Base-by-base conservation (phyloP, 164 flowering plant species). In the Aristolochia fimbriata region DNA sequence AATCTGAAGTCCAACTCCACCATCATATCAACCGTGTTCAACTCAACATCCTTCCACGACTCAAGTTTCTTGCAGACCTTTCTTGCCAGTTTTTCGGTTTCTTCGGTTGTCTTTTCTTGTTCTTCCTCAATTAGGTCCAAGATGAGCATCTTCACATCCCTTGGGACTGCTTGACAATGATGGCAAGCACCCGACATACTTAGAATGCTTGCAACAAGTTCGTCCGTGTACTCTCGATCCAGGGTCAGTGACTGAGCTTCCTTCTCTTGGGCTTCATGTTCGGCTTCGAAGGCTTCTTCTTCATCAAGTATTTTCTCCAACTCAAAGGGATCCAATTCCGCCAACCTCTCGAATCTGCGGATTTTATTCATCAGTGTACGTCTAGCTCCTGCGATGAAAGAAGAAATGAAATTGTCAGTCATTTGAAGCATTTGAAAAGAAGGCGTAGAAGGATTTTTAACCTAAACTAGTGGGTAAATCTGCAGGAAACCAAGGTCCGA, bases 21-120 rank as follows among this genome's bases (percentile, higher is more conserved):
- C 89, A 88, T 88, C 96, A 81, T 81, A 68, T 88, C 90, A 8
- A 84, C 80, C 30, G 87, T 86, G 77, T 80, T 77, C 1, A 75
- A 67, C 27, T 80, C 80, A 45, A 77, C 91, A 20, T 80, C 80
- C 62, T 77, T 79, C 87, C 85, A 90, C 14, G 76, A 74, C 57
- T 79, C 86, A 55, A 90, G 60, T 68, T 83, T 78, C 68, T 73
- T 73, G 61, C 83, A 71, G 0, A 84, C 83, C 59, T 79, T 78
- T 33, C 70, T 66, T 21, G 57, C 61, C 31, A 77, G 67, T 20
- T 16, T 61, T 11, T 77, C 83, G 12, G 25, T 60, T 15, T 71
- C 68, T 2, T 56, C 47, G 2, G 11, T 27, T 6, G 19, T 49
- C 3, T 62, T 25, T 30, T 63, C 72, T 45, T 23, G 53, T 41